Evolutionary conservation across 1,284 basidiomycete species (phyloP), one percentile per base, ranked within the genome.

Genomic region (Sporisorium sorghi): DNA sequence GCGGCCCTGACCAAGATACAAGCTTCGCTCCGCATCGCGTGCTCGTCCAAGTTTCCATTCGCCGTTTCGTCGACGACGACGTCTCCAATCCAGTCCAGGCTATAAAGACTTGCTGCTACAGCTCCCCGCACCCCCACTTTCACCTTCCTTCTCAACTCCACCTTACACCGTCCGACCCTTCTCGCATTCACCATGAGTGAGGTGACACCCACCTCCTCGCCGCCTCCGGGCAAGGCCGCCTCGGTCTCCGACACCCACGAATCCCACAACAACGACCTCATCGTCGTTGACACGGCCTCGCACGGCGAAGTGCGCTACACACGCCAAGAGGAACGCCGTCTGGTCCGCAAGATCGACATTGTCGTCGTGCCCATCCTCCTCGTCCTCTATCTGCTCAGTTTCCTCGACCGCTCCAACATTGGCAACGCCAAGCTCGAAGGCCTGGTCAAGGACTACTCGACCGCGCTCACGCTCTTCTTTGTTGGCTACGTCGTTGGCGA

Each of bases 291-390:
- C 21, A 68, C 59, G 11, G 33, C 59, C 7, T 55, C 59, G 17
- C 55, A 63, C 19, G 66, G 59, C 3, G 40, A 51, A 15, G 57
- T 69, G 8, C 33, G 42, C n/a, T 79, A 76, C 59, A 79, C 78
- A 3, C 68, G 55, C 12, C 60, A 55, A n/a, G 76, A 80, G 52
- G 79, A 81, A 33, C 58, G 62, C 24, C 48, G 50, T 19, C 33
- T 80, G 3, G 59, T 81, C 14, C 56, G 78, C 55, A 81, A 81
- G 67, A 66, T 81, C 50, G 79, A 80, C 63, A 37, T 62, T 7
- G 23, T 63, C 53, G 56, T 80, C 33, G 64, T 81, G 1, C 79
- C 79, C 26, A 80, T 81, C 58, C 63, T 78, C 1, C 67, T 77
- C 17, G 47, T 66, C 2, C 51, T 79, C 26, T 77, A 71, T 24